Base-by-base conservation (phyloP, 305 asterid species). In the Fraxinus dipetala region DNA sequence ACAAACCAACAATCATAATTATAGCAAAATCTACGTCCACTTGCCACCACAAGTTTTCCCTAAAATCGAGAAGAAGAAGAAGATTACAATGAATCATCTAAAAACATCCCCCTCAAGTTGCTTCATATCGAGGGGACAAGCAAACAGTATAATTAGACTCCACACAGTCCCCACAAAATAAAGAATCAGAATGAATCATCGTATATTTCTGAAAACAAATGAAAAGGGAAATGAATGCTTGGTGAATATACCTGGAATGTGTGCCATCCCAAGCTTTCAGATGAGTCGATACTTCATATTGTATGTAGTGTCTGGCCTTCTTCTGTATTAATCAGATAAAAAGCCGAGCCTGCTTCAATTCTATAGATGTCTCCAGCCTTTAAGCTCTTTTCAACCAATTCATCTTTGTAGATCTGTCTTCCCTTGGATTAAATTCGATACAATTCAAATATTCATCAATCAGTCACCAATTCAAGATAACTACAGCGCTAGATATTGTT, bases 321-420 rank as follows among this genome's bases (percentile, higher is more conserved):
- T 0, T 87, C 95, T 3, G 84, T 61, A 43, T 95, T 95, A 18
- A 88, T 85, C 65, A 93, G 30, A 82, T 95, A 95, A 84, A 93
- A 95, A 20, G 97, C 91, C 0, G 95, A 93, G 1, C 99, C 98
- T 0, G 97, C 92, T 24, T 38, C 89, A 28, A 95, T 89, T 59
- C 91, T 81, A 80, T 91, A 92, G 6, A 95, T 82, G 85, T 95
- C 97, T n/a, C 99, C 98, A 30, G 82, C 78, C 83, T 82, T 91
- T 83, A 95, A 56, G 59, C 2, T 63, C 84, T 79, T 92, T 54
- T 95, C 99, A 73, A 87, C 93, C 9, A 91, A 85, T 28, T 90
- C 90, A 82, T 91, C 97, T 78, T 93, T 88, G 88, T 91, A 89
- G 34, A 95, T 90, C 67, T 89, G 88, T 8, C 98, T 78, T 87